phyloP scores from a whole-genome alignment of 2,329 filamentous ascomycete genomes.

The Cladophialophora immunda region DNA sequence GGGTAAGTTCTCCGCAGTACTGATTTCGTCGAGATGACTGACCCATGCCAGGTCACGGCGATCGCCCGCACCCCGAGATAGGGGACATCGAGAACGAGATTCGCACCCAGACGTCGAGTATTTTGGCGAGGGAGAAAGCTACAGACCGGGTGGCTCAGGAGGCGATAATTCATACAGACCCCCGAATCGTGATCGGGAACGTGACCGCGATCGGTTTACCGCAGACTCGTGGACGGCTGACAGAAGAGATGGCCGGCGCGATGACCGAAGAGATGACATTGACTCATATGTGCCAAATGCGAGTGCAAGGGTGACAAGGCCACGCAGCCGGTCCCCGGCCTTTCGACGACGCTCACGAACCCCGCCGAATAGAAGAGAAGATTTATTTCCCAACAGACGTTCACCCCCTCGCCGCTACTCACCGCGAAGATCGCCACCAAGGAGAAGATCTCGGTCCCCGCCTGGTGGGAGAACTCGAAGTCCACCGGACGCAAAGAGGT shows the following conservation, averaged over 20 bases:
- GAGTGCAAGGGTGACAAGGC: conserved; percentile 35
- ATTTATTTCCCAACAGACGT: conserved; percentile 47
- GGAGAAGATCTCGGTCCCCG: conserved; percentile 52
- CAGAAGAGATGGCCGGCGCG: conserved; percentile 35
- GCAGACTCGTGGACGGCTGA: conserved; percentile 38
- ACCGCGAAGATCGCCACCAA: conserved; percentile 51
- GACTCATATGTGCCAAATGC: conserved; percentile 41
- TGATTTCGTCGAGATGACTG: conserved; percentile 18
- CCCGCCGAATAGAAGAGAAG: conserved; percentile 51
- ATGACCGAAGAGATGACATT: conserved; percentile 40
- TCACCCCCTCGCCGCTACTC: conserved; percentile 52
- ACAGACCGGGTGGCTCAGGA: conserved; percentile 40
- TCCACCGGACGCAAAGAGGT: conserved; percentile 46
- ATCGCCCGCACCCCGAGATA: conserved; percentile 36
- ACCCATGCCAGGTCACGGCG: conserved; percentile 27
- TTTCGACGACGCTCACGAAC: conserved; percentile 55
- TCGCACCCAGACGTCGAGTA: conserved; percentile 38
- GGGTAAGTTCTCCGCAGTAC: conserved; percentile 21
- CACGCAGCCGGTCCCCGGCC: conserved; percentile 52
- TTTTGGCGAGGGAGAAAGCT: conserved; percentile 42
- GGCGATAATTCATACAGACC: conserved; percentile 41
- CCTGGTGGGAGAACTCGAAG: conserved; percentile 46
- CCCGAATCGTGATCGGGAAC: conserved; percentile 31
- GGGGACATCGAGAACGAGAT: conserved; percentile 28
- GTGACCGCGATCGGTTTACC: conserved; percentile 15